Evolutionary conservation across 2,329 filamentous ascomycete genomes (phyloP).

Genomic region (Fusarium avenaceum): DNA sequence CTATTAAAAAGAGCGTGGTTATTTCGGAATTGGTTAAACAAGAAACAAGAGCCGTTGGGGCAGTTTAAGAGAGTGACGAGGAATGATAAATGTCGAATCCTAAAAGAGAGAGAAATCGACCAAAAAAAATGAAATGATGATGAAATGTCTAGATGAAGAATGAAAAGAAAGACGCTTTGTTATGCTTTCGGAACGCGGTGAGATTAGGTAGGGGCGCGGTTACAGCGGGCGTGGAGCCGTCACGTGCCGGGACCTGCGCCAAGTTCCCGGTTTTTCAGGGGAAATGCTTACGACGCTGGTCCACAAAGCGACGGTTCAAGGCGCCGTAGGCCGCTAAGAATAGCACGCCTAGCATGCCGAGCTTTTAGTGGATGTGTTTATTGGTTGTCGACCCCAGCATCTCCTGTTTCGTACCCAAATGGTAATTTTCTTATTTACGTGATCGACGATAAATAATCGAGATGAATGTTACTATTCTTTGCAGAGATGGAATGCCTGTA

Average conservation of each 20-base stretch:
- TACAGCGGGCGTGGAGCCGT: conserved; percentile 28
- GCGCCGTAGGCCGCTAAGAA: conserved; percentile 39
- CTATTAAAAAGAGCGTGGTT: conserved; percentile 40
- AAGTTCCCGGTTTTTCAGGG: conserved; percentile 46
- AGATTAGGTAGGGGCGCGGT: conserved; percentile 42
- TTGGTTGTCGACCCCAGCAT: conserved; percentile 38
- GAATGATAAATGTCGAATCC: conserved; percentile 41
- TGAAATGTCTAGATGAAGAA: conserved; percentile 29
- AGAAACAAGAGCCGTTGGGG: conserved; percentile 34
- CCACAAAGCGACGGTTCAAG: conserved; percentile 29
- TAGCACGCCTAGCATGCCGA: conserved; percentile 40
- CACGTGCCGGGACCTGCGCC: conserved; percentile 39
- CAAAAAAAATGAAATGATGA: conserved; percentile 36
- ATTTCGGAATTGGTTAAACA: conserved; percentile 31
- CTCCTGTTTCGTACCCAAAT: conserved; percentile 44
- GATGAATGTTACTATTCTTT: conserved; percentile 22
- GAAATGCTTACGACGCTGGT: conserved; percentile 41
- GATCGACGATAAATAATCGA: conserved; percentile 37
- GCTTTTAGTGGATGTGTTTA: conserved; percentile 20
- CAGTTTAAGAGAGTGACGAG: conserved; percentile 44
- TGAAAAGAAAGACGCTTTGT: conserved; percentile 31
- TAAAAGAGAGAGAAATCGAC: conserved; percentile 30
- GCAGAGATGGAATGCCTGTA: background rate
- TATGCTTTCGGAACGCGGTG: conserved; percentile 42
- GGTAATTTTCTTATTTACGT: conserved; percentile 44